phyloP scores from a whole-genome alignment of 495 filamentous ascomycete genomes.

The Trichoderma gamsii region DNA sequence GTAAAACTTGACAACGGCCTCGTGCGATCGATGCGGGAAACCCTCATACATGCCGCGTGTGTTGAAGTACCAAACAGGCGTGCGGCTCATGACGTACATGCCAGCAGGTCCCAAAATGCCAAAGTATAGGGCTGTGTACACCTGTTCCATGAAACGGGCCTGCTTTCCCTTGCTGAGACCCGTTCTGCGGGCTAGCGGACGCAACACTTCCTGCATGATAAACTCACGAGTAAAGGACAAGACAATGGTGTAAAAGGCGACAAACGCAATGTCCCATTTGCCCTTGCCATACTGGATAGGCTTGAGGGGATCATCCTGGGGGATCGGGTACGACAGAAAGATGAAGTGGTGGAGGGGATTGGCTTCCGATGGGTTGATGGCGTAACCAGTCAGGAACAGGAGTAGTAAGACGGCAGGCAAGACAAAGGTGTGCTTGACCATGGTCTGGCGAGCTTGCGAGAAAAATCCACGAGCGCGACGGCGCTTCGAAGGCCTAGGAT shows the following conservation, averaged over 20 bases:
- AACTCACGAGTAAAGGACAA: conserved; percentile 94
- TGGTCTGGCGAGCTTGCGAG: conserved; percentile 58
- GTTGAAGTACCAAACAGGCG: conserved; percentile 98
- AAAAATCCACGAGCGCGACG: conserved; percentile 56
- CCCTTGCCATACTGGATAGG: conserved; percentile 86
- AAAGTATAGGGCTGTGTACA: conserved; percentile 97
- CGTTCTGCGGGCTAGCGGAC: conserved; percentile 63
- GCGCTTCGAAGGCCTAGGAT: conserved; percentile 42
- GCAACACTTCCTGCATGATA: conserved; percentile 87
- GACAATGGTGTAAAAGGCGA: conserved; percentile 83
- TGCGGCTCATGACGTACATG: conserved; percentile 84
- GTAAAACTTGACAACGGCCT: conserved; percentile 88
- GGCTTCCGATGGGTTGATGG: conserved; percentile 67
- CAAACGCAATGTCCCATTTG: conserved; percentile 73
- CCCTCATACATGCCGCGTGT: conserved; percentile 82
- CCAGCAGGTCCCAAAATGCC: conserved; percentile 77
- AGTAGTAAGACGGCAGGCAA: conserved; percentile 66
- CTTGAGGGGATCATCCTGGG: conserved; percentile 41
- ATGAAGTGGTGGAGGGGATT: conserved; percentile 84
- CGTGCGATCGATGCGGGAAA: conserved; percentile 84
- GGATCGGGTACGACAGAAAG: conserved; percentile 86
- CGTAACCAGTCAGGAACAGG: conserved; percentile 61
- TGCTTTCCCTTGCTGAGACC: conserved; percentile 78
- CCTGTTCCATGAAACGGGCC: conserved; percentile 92
- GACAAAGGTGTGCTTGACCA: conserved; percentile 72